Evolutionary conservation across 768 basidiomycete species (phyloP), one percentile per base, ranked within the genome.

Genomic region (Paxillus rubicundulus): DNA sequence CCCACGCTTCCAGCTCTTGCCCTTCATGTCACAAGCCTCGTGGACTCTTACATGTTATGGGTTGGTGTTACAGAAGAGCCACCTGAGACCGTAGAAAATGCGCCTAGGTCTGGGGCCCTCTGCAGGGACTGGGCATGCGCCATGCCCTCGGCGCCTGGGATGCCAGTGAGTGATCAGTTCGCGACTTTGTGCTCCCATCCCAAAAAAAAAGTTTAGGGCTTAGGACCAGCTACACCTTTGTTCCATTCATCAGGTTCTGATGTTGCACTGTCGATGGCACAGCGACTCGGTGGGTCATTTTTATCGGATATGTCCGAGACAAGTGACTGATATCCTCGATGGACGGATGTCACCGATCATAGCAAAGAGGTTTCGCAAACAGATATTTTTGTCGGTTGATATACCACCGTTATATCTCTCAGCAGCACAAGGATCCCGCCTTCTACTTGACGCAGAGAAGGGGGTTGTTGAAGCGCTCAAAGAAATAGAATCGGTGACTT

Each of bases 41-140:
- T 82, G 44, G 82, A 82, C 60, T 85, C 86, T 50, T 90, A 86
- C 70, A 90, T 92, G 88, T 61, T 92, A 47, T 92, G 90, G 90
- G 73, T 86, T 30, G 89, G 89, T 1, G 73, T 69, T n/a, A 82
- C 81, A 17, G 78, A 80, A 24, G 72, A 70, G 37, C 44, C 66
- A 39, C 69, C 71, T 24, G 78, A 76, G 47, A 72, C 75, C 53
- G 76, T 75, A 33, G 71, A 72, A 47, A 74, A 72, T 49, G 82
- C 82, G n/a, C 70, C 79, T 0, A 65, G 69, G 38, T 70, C 72
- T 34, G 90, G 90, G 21, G 74, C 66, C 40, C 71, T 92, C 49
- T 81, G 80, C 61, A 77, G 72, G 52, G 90, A 93, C 60, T 92
- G 90, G 90, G 87, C 86, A 20, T 89, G 84, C 62, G 89, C 85